Evolutionary conservation across 768 basidiomycete species (phyloP).

Genomic region (Rhodotorula paludigena): DNA sequence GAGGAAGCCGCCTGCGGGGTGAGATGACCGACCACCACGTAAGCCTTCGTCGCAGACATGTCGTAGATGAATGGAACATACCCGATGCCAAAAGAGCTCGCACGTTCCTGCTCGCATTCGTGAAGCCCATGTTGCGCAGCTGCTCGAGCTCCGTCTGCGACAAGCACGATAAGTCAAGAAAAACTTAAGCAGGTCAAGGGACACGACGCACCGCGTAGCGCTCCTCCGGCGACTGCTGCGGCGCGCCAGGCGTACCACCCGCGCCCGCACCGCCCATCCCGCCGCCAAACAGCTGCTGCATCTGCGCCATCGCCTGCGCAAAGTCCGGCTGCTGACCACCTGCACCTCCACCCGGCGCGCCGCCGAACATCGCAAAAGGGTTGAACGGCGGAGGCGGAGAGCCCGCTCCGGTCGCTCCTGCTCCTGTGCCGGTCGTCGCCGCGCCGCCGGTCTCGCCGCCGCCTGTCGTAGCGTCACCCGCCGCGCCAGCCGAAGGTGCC

Average conservation of each 20-base stretch:
- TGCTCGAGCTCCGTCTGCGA: slow-evolving; percentile 57
- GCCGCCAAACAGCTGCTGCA: slow-evolving; percentile 38
- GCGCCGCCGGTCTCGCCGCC: background rate
- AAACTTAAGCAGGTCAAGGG: too few species aligned
- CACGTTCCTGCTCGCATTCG: slow-evolving; percentile 81
- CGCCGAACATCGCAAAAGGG: slow-evolving; percentile 21
- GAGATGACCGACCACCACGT: background rate
- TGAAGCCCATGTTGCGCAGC: slow-evolving; percentile 92
- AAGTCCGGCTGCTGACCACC: slow-evolving; percentile 1
- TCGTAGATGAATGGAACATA: slow-evolving; percentile 58
- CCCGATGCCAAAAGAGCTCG: slow-evolving; percentile 82
- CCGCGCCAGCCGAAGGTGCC: background rate
- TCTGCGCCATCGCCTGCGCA: slow-evolving; percentile 14
- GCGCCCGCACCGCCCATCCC: slow-evolving; percentile 17
- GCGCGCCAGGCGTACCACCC: slow-evolving; percentile 35
- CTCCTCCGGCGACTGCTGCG: slow-evolving; percentile 66
- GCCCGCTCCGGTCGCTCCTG: slow-evolving; percentile 4
- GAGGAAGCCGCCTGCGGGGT: slow-evolving; percentile 1
- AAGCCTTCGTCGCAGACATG: background rate
- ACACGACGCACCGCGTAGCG: slow-evolving; percentile 63
- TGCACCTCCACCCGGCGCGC: slow-evolving; percentile 15
- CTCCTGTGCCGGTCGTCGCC: background rate
- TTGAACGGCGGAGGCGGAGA: slow-evolving; percentile 14
- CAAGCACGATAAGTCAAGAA: background rate
- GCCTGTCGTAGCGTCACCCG: background rate